phyloP scores from a whole-genome alignment of 371 early-diverging fungal genomes.

The Basidiobolus meristosporus region DNA sequence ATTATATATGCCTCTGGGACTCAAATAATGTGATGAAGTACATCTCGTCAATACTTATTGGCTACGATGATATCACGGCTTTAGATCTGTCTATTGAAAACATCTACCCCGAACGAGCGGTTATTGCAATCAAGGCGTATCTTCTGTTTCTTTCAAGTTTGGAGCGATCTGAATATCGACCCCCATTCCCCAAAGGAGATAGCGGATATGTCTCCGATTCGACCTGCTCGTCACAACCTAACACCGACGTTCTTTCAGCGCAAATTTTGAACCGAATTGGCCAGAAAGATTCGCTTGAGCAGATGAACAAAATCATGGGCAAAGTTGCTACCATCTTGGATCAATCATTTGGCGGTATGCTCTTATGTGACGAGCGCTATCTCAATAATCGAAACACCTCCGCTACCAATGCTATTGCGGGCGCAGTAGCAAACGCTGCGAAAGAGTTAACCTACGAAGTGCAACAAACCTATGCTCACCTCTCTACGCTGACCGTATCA shows the following conservation, averaged over 20 bases:
- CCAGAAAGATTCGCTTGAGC: constrained; percentile 21
- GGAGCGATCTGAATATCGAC: constrained; percentile 23
- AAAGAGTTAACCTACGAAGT: constrained; percentile 1
- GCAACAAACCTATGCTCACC: constrained; percentile 10
- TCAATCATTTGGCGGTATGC: constrained; percentile 21
- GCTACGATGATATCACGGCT: constrained; percentile 23
- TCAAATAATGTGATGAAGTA: constrained; percentile 62
- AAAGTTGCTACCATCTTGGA: constrained; percentile 29
- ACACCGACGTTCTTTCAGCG: constrained; percentile 15
- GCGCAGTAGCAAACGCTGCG: neutral
- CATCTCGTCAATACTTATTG: constrained; percentile 42
- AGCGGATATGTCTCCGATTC: constrained; percentile 1
- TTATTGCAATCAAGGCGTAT: constrained; percentile 54
- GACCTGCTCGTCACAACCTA: too few relatives aligned
- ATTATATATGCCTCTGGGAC: constrained; percentile 57
- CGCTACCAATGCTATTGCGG: neutral
- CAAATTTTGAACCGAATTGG: constrained; percentile 19
- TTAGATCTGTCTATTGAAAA: constrained; percentile 20
- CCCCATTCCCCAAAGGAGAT: constrained; percentile 23
- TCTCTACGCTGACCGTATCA: constrained; percentile 25
- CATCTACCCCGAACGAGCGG: constrained; percentile 51
- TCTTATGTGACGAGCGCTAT: constrained; percentile 24
- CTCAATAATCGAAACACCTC: neutral
- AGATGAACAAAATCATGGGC: constrained; percentile 27
- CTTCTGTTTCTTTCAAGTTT: constrained; percentile 45